Evolutionary conservation across 495 filamentous ascomycete genomes (phyloP).

Genomic region (Jackrogersella minutella): DNA sequence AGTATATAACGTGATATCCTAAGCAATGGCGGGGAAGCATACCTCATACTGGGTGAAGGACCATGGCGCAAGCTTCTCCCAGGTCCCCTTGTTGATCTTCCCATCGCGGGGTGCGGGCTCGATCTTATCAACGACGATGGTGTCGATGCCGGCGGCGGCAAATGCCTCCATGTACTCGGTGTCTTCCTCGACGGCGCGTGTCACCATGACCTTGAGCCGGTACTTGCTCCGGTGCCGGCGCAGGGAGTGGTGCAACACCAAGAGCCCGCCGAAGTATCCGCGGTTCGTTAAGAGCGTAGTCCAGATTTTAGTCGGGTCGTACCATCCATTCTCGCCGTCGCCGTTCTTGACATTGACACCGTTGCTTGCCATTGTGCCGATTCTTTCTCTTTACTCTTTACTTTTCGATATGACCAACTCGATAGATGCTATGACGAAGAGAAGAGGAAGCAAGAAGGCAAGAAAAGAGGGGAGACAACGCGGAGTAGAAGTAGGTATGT

Average conservation of each 20-base stretch:
- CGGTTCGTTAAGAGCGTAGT: conserved; percentile 52
- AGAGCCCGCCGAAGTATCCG: conserved; percentile 48
- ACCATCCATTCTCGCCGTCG: conserved; percentile 25
- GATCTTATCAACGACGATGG: conserved; percentile 51
- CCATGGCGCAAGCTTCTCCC: conserved; percentile 55
- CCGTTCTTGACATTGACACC: conserved; percentile 19
- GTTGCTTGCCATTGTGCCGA: conserved; percentile 25
- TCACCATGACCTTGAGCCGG: conserved; percentile 53
- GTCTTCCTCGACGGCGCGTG: conserved; percentile 49
- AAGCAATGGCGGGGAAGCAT: not conserved
- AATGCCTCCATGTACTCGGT: conserved; percentile 53
- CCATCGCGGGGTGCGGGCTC: conserved; percentile 50
- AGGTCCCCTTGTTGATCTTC: conserved; percentile 52
- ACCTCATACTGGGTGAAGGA: conserved; percentile 53
- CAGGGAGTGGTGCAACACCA: conserved; percentile 51
- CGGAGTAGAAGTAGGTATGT: not conserved
- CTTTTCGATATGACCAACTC: not conserved
- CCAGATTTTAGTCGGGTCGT: conserved; percentile 52
- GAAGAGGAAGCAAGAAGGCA: not conserved
- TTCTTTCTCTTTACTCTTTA: not conserved
- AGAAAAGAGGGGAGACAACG: not conserved
- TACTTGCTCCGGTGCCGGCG: conserved; percentile 47
- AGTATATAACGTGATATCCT: not conserved
- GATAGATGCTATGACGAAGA: no score
- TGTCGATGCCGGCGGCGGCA: conserved; percentile 49